Conservation (phyloP, 2,329 filamentous ascomycete species). For the Bipolaris sorokiniana region DNA sequence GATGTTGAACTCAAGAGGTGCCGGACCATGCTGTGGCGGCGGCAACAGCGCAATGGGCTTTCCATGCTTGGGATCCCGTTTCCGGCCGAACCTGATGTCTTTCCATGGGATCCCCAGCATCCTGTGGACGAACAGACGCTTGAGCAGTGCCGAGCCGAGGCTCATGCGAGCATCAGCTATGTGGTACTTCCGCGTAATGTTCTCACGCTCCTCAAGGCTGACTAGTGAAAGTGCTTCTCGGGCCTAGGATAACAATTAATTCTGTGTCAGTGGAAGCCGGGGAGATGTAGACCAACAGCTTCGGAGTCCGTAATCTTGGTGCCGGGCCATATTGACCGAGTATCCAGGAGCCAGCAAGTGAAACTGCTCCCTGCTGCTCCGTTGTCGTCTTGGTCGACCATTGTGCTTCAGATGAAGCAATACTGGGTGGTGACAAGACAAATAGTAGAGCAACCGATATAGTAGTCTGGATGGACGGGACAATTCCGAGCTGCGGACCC, state of each 20-base stretch:
- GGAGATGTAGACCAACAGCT: slow-evolving; percentile 11
- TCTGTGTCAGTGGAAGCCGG: not conserved
- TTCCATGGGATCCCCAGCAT: slow-evolving; percentile 66
- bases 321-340: slow-evolving; percentile 55
- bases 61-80: slow-evolving; percentile 58
- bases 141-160: slow-evolving; percentile 74
- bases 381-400: slow-evolving; percentile 20
- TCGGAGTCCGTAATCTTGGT: slow-evolving; percentile 47
- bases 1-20: slow-evolving; percentile 73
- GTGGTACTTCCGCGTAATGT: slow-evolving; percentile 67
- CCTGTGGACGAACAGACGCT: slow-evolving; percentile 70
- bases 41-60: slow-evolving; percentile 57
- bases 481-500: not conserved
- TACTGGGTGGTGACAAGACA: not conserved
- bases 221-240: slow-evolving; percentile 52
- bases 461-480: slow-evolving; percentile 1
- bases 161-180: slow-evolving; percentile 76
- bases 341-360: slow-evolving; percentile 59
- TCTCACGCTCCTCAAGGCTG: slow-evolving; percentile 60
- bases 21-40: slow-evolving; percentile 11
- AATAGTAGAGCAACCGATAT: not conserved
- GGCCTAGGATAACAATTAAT: slow-evolving; percentile 40
- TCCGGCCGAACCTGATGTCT: slow-evolving; percentile 61
- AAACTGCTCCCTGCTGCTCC: slow-evolving; percentile 28
- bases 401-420: slow-evolving; percentile 3